Base-by-base conservation (phyloP, 208 protist species). In the Angomonas ambiguus region DNA sequence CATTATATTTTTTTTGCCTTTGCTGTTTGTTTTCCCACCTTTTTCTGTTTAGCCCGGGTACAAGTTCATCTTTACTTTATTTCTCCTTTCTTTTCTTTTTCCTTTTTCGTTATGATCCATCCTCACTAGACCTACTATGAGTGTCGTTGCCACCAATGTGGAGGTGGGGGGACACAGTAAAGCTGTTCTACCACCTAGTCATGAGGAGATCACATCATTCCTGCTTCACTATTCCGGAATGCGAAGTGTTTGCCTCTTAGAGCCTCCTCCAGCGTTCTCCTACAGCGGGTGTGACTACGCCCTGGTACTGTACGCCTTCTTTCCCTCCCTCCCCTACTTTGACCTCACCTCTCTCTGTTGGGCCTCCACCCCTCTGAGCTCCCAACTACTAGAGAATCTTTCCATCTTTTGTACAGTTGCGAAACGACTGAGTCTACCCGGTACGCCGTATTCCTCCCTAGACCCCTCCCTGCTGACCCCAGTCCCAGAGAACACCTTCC, bases 251-350 rank as follows among this genome's bases (percentile, higher is more conserved):
- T 33, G 1, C 20, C 64, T 20, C 64, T 25, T 31, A 38, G 49
- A 24, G n/a, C 49, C 49, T 56, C 49, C 49, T 8, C 49, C 49
- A 0, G 72, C 80, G 35, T 93, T 85, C 57, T 72, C 76, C 22
- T 93, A 85, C 69, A 80, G 62, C 0, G 87, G 87, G 10, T 83
- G 73, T 30, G 87, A 93, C 62, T 93, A 93, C 63, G 72, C 77
- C 2, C 72, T 93, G 18, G 81, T 80, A 10, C 73, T 93, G 28
- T 63, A 77, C 63, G 78, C 83, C 31, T 82, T 76, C 60, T 82
- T 88, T 49, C 87, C 83, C 16, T 74, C 24, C 49, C 65, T 58
- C 8, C 49, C 6, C 49, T 79, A 75, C 69, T 70, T 93, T 22
- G 77, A 88, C 60, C 73, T 91, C 32, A 59, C 79, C 3, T 33